phyloP scores from a whole-genome alignment of 2,329 filamentous ascomycete genomes.

The Thielaviopsis ethacetica region DNA sequence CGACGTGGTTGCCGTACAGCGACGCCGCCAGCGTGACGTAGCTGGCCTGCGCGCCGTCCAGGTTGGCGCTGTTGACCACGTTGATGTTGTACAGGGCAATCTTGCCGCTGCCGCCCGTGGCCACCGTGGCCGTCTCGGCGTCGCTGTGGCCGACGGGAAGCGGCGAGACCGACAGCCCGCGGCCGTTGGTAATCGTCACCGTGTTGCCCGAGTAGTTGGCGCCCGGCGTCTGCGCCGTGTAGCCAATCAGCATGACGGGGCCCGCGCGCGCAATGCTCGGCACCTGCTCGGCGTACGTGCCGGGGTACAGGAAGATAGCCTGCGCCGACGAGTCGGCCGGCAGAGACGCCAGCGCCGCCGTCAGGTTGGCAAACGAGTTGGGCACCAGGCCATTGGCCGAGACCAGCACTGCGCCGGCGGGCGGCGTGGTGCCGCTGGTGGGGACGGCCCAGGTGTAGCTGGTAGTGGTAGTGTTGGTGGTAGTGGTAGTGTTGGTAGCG shows the following conservation, averaged over 20 bases:
- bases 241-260: constrained; percentile 41
- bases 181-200: constrained; percentile 30
- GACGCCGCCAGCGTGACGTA: constrained; percentile 23
- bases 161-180: constrained; percentile 19
- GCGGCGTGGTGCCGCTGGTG: constrained; percentile 24
- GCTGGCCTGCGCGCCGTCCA: constrained; percentile 28
- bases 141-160: constrained; percentile 24
- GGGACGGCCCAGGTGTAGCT: constrained; percentile 15
- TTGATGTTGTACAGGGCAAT: constrained; percentile 48
- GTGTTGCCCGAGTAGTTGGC: constrained; percentile 36
- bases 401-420: constrained; percentile 25
- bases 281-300: constrained; percentile 45
- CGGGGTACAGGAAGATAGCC: constrained; percentile 23
- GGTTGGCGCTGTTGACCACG: constrained; percentile 29
- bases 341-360: constrained; percentile 15
- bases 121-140: constrained; percentile 32
- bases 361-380: constrained; percentile 18
- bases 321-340: constrained; percentile 16
- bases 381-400: constrained; percentile 17
- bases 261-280: constrained; percentile 32
- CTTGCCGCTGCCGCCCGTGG: constrained; percentile 26
- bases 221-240: constrained; percentile 30
- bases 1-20: constrained; percentile 4
- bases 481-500: constrained; percentile 7
- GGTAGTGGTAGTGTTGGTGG: not conserved